Conservation (phyloP, 805 yeast genomes). For the Cyberlindnera nakhonratchasimensis region DNA sequence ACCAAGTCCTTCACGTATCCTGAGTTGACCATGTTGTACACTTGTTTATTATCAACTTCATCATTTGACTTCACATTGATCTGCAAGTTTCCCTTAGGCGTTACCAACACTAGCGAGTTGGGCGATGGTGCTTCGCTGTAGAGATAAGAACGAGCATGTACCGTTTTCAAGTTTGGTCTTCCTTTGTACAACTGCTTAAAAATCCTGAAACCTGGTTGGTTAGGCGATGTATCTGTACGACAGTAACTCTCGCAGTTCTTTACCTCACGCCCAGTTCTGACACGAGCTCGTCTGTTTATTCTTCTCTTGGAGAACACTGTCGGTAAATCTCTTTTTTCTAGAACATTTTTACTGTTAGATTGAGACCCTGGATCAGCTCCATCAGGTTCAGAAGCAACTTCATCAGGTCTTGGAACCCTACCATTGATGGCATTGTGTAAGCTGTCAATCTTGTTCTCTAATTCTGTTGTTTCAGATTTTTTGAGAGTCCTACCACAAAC, state of each 20-base stretch:
- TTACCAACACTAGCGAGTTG: conserved; percentile 15
- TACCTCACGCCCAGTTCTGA: neutral
- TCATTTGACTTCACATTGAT: conserved; percentile 7
- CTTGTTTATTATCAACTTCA: conserved; percentile 8
- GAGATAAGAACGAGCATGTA: conserved; percentile 39
- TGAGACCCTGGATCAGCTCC: neutral
- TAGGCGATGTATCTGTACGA: conserved; percentile 14
- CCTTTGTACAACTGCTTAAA: conserved; percentile 34
- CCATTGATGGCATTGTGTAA: neutral
- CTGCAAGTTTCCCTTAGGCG: conserved; percentile 14
- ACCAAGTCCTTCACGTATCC: conserved; percentile 14
- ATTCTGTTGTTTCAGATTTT: conserved; percentile 5
- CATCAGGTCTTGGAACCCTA: too few relatives aligned
- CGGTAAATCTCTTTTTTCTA: conserved; percentile 2
- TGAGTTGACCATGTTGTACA: conserved; percentile 15
- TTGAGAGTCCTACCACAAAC: conserved; percentile 11
- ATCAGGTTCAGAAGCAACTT: too few relatives aligned
- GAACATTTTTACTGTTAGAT: neutral
- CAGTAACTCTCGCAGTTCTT: conserved; percentile 15
- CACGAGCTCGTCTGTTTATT: neutral
- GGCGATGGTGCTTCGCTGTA: conserved; percentile 33
- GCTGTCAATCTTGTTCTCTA: conserved; percentile 5
- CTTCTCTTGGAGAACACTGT: neutral
- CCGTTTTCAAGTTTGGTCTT: conserved; percentile 26
- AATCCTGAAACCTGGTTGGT: conserved; percentile 39